Base-by-base conservation (phyloP, 2,329 filamentous ascomycete species). In the Alternaria panax region DNA sequence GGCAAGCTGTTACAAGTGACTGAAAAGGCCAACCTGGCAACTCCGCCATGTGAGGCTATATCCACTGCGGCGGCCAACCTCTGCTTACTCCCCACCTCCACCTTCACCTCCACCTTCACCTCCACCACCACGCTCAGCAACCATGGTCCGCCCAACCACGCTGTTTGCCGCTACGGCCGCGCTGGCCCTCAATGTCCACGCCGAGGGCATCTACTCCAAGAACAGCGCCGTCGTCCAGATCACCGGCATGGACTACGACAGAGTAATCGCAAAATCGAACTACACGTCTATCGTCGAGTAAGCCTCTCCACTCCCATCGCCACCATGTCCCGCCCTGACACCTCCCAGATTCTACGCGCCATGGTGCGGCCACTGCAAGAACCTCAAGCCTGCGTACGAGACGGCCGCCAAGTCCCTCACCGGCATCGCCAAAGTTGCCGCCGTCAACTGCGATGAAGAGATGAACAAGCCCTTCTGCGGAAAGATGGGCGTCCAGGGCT, bases 281-380 rank as follows among this genome's bases (percentile, higher is more conserved):
- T 85, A 98, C 79, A 96, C 93, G 41, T 93, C 93, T 52, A 93
- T 97, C 86, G 73, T 80, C 58, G 78, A 80, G 78, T 79, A 74
- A 72, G 77, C 51, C 43, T 5, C 38, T 41, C 6, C n/a, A n/a
- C n/a, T n/a, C 28, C 40, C 43, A 28, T 48, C 27, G 9, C 45
- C 30, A 36, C 51, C 51, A 34, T 24, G 8, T 20, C 24, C 40
- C 25, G 27, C 40, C 34, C 57, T 66, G 36, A 68, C 54, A 30
- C 52, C 36, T 66, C 88, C 11, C 85, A 92, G 93, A 80, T 98
- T 98, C 85, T 98, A 97, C 75, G 94, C 94, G 8, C 94, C 94
- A 24, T 98, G 94, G 94, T 98, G 95, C 74, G 95, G 94, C 41
- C 95, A 98, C 81, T 99, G 95, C 83, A 87, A 97, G 81, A 97